Evolutionary conservation across 805 yeast species (phyloP), one percentile per base, ranked within the genome.

Genomic region (Hagleromyces aurorensis): DNA sequence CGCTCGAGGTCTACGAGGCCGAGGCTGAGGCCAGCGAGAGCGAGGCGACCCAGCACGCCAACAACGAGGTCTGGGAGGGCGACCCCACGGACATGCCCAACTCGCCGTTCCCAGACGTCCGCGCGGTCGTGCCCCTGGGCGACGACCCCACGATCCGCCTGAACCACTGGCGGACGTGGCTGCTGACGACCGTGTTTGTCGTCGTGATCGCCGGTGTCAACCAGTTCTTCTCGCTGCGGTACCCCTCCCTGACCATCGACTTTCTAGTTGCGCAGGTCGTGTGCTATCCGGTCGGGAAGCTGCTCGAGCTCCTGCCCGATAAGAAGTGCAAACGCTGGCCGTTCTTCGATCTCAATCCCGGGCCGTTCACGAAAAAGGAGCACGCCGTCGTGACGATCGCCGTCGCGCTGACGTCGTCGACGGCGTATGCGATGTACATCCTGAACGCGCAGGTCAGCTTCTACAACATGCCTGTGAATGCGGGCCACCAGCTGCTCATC

Each of bases 351-450:
- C 48, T 70, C 32, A 72, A 72, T 48, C 77, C 77, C 1, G 75
- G 75, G 21, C 59, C 70, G 50, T 43, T 69, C 52, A 68, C 68
- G 36, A 56, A 67, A 37, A 70, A 71, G 48, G 77, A 71, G 43
- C 77, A 71, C 45, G 65, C 61, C 45, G 36, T 68, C 13, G 57
- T 70, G 22, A 65, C 72, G 5, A 65, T 70, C 31, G 69, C 69
- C 21, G 72, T 68, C 9, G 61, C 64, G 25, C 38, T 60, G 38
- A 46, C 62, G 9, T 49, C 57, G 4, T 46, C 58, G 4, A 65
- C 72, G 14, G 74, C 78, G 7, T 72, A 72, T 45, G 76, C 76
- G 14, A 70, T 72, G 36, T 72, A 72, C 45, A 69, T 73, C 33
- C 57, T 72, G 34, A 59, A 69, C 30, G 71, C 75, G 2, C 62